phyloP scores from a whole-genome alignment of 106 monocot genomes.

The Acorus calamus region DNA sequence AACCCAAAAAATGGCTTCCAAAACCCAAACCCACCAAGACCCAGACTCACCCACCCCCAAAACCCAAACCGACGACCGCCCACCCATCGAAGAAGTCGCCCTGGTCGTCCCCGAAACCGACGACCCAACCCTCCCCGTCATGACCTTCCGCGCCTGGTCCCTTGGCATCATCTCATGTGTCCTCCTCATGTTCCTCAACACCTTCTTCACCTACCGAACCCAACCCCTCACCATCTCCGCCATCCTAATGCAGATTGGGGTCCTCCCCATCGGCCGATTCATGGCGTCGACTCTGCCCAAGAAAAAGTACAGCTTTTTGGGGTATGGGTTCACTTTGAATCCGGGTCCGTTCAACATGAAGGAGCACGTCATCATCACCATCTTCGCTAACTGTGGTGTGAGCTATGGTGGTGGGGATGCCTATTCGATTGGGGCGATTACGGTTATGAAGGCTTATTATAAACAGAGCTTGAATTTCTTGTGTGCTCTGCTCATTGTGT shows the following conservation, averaged over 20 bases:
- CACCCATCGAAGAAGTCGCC: conserved; percentile 74
- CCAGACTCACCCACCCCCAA: too few species aligned
- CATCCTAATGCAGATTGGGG: conserved; percentile 72
- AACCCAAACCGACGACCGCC: too few species aligned
- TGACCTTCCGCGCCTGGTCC: conserved; percentile 78
- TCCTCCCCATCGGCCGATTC: conserved; percentile 68
- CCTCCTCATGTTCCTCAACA: conserved; percentile 79
- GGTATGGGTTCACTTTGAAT: conserved; percentile 52
- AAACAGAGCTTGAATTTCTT: conserved; percentile 59
- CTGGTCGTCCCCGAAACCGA: conserved; percentile 90
- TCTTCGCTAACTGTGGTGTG: conserved; percentile 84
- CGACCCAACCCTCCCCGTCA: conserved; percentile 65
- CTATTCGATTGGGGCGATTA: conserved; percentile 85
- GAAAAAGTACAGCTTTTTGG: conserved; percentile 27
- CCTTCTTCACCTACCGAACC: conserved; percentile 85
- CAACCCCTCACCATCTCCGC: conserved; percentile 79
- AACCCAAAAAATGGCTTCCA: too few species aligned
- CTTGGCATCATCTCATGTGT: conserved; percentile 47
- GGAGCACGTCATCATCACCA: conserved; percentile 89
- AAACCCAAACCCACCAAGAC: too few species aligned
- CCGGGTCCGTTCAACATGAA: conserved; percentile 91
- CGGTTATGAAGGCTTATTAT: conserved; percentile 92
- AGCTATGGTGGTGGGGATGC: conserved; percentile 77
- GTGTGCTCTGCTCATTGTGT: conserved; percentile 63
- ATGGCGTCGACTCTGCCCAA: conserved; percentile 59